Conservation (phyloP, 179 eudicot species). For the Corrigiola litoralis region DNA sequence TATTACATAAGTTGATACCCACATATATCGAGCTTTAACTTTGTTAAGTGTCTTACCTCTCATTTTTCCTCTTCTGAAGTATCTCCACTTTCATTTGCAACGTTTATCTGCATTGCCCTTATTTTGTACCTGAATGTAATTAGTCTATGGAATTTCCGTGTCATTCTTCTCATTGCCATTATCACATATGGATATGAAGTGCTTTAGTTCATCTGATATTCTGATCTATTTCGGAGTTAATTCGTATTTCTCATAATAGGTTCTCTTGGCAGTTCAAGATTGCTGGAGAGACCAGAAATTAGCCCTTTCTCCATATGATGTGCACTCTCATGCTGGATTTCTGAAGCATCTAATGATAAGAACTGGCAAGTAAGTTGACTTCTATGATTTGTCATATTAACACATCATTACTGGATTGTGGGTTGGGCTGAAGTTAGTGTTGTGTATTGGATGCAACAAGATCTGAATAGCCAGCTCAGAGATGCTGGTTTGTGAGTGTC, state of each 20-base stretch:
- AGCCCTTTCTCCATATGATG: slow-evolving; percentile 72
- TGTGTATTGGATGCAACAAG: neutral
- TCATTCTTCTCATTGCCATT: neutral
- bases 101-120: neutral
- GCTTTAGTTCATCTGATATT: slow-evolving; percentile 9
- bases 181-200: neutral
- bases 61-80: neutral
- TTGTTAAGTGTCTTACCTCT: too few species aligned
- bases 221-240: slow-evolving; percentile 20
- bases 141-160: neutral
- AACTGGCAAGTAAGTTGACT: slow-evolving; percentile 66
- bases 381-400: neutral
- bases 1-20: neutral
- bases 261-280: slow-evolving; percentile 88
- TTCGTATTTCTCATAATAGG: slow-evolving; percentile 52
- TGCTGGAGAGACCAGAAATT: slow-evolving; percentile 70
- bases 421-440: neutral
- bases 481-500: neutral
- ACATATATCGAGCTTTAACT: neutral
- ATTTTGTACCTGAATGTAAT: neutral
- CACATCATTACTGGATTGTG: neutral
- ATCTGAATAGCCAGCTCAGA: neutral
- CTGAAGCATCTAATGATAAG: slow-evolving; percentile 84
- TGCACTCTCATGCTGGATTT: slow-evolving; percentile 76
- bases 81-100: neutral